phyloP scores from a whole-genome alignment of 1,139 yeast genomes.

The Saccharomyces hybrid region DNA sequence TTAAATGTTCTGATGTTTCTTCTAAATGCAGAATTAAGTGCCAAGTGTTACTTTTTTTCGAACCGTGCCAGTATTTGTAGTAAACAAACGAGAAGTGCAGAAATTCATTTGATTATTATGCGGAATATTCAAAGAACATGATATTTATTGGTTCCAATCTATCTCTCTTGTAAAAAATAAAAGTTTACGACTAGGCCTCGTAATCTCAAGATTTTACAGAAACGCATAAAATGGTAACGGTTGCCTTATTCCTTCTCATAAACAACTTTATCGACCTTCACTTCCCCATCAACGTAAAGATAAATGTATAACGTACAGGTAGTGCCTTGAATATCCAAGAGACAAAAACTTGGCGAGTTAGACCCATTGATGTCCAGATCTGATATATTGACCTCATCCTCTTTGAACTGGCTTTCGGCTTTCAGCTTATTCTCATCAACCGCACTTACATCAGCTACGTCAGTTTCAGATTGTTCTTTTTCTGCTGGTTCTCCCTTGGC shows the following conservation, averaged over 20 bases:
- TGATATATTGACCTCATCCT: slow-evolving; percentile 1
- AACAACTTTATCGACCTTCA: slow-evolving; percentile 84
- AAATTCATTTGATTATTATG: background rate
- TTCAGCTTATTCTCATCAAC: background rate
- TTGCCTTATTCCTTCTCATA: slow-evolving; percentile 49
- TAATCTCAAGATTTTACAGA: background rate
- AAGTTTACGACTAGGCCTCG: background rate
- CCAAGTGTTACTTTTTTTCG: background rate
- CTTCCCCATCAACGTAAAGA: slow-evolving; percentile 71
- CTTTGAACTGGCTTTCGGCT: background rate
- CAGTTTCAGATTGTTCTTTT: slow-evolving; percentile 12
- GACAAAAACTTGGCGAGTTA: slow-evolving; percentile 79
- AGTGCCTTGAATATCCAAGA: slow-evolving; percentile 72
- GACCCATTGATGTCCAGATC: slow-evolving; percentile 22
- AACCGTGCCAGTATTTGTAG: background rate
- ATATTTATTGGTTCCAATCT: background rate
- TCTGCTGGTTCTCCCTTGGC: slow-evolving; percentile 9
- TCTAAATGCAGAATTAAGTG: background rate
- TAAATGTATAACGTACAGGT: slow-evolving; percentile 79
- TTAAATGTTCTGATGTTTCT: background rate
- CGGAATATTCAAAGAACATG: background rate
- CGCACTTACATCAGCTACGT: slow-evolving; percentile 4
- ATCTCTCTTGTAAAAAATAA: background rate
- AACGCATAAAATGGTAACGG: background rate
- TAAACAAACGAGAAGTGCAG: background rate